phyloP scores from a whole-genome alignment of 345 rosid species.

The Gossypium stocksii region DNA sequence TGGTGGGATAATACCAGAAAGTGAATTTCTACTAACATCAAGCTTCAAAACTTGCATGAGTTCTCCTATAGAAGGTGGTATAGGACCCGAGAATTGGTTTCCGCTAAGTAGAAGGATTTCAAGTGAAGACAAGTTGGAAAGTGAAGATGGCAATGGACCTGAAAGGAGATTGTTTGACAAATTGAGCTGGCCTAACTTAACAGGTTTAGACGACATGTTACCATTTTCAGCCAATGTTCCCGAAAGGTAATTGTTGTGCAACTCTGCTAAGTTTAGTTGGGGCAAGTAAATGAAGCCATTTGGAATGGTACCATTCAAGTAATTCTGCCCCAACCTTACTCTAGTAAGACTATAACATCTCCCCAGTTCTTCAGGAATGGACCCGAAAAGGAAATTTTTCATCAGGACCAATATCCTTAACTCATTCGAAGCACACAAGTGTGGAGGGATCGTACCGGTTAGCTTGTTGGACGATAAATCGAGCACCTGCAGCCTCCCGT shows the following conservation, averaged over 20 bases:
- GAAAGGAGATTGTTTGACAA: slow-evolving; percentile 52
- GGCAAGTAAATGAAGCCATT: slow-evolving; percentile 60
- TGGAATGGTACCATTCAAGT: slow-evolving; percentile 59
- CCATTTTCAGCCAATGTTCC: slow-evolving; percentile 42
- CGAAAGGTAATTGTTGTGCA: slow-evolving; percentile 55
- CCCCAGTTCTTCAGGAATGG: slow-evolving; percentile 55
- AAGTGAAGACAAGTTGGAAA: slow-evolving; percentile 50
- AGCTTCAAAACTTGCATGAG: slow-evolving; percentile 43
- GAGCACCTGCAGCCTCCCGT: slow-evolving; percentile 43
- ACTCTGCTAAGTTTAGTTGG: slow-evolving; percentile 45
- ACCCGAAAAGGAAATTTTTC: slow-evolving; percentile 59
- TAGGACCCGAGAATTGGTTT: slow-evolving; percentile 47
- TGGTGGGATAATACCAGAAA: slow-evolving; percentile 45
- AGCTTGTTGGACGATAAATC: slow-evolving; percentile 75
- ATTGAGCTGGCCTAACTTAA: slow-evolving; percentile 47
- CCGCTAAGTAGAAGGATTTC: slow-evolving; percentile 49
- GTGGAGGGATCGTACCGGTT: slow-evolving; percentile 53
- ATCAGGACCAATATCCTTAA: slow-evolving; percentile 42
- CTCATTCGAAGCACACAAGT: slow-evolving; percentile 41
- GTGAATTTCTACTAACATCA: slow-evolving; percentile 47
- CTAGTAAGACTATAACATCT: slow-evolving; percentile 42
- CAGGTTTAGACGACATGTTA: slow-evolving; percentile 26
- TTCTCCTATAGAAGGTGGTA: slow-evolving; percentile 45
- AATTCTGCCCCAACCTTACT: slow-evolving; percentile 63
- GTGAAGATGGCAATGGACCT: slow-evolving; percentile 46